Evolutionary conservation across 345 rosid genomes (phyloP), one percentile per base, ranked within the genome.

Genomic region (Theobroma cacao): DNA sequence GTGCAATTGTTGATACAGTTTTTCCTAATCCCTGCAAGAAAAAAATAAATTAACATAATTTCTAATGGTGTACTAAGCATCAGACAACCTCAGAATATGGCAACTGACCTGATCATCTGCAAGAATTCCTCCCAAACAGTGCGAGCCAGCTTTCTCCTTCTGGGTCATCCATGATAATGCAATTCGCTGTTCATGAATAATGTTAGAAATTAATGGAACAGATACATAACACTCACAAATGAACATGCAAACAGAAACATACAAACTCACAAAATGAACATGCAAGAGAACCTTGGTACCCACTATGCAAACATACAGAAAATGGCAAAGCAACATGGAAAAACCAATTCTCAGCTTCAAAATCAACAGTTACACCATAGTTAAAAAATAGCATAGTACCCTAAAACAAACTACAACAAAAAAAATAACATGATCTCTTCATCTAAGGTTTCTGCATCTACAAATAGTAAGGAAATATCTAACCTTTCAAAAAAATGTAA

Each of bases 91-190:
- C 62, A 52, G 61, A 31, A 52, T 58, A 47, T 81, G 41, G 59
- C 64, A 68, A 66, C 60, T 47, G 47, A 93, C 99, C 98, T 95
- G 99, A 85, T 95, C 99, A 85, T 95, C 99, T 43, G 99, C 99
- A 74, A 95, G 97, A 80, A 95, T 95, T 85, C 99, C 99, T 80
- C 99, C 99, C 0, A 89, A 88, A 87, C 99, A 95, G 64, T 91
- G 81, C 31, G 77, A 7, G 76, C 90, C 76, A 41, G 85, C 87
- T 10, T 85, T 95, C 85, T 95, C 99, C 87, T 93, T 92, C 69
- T 92, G 91, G 78, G 85, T 81, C 99, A 95, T 95, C 99, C 99
- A 95, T 64, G 98, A 91, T 88, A 95, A 88, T 53, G 98, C 99
- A 87, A 95, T 95, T 79, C 93, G 88, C 98, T 95, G 88, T 80